phyloP scores from a whole-genome alignment of 2,329 filamentous ascomycete species.

The Xylaria sp. region DNA sequence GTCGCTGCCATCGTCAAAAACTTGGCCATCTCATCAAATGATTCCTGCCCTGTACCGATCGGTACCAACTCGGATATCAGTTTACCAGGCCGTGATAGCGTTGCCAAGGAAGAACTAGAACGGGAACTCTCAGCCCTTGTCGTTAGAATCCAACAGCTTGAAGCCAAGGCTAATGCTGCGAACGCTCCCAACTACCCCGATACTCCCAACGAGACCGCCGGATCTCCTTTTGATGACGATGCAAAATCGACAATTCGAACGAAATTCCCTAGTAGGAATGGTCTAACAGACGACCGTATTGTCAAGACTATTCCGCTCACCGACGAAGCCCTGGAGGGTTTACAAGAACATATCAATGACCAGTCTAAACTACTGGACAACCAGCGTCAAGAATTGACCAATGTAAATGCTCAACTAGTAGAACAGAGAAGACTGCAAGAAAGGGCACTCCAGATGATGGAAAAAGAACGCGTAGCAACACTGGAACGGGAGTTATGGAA shows the following conservation, averaged over 20 bases:
- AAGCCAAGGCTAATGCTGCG: slow-evolving; percentile 75
- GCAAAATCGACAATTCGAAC: slow-evolving; percentile 51
- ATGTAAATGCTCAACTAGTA: slow-evolving; percentile 85
- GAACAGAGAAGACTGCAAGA: slow-evolving; percentile 88
- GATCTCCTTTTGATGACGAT: slow-evolving; percentile 70
- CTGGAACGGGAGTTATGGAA: slow-evolving; percentile 95
- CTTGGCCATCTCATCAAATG: slow-evolving; percentile 59
- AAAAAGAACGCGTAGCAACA: slow-evolving; percentile 86
- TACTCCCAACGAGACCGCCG: slow-evolving; percentile 80
- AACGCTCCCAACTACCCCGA: slow-evolving; percentile 74
- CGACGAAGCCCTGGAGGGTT: slow-evolving; percentile 83
- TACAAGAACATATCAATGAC: slow-evolving; percentile 91
- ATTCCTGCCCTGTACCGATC: slow-evolving; percentile 53
- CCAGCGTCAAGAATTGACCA: slow-evolving; percentile 85
- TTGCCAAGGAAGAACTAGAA: slow-evolving; percentile 83
- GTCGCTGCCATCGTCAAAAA: slow-evolving; percentile 64
- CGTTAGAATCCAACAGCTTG: slow-evolving; percentile 81
- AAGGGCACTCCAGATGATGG: slow-evolving; percentile 81
- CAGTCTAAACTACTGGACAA: slow-evolving; percentile 91
- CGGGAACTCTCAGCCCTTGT: slow-evolving; percentile 83
- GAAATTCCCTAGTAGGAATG: slow-evolving; percentile 56
- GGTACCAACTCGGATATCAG: slow-evolving; percentile 64
- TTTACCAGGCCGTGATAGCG: slow-evolving; percentile 79
- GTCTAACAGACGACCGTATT: slow-evolving; percentile 48
- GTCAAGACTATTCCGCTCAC: slow-evolving; percentile 67